Evolutionary conservation across 2,329 filamentous ascomycete species (phyloP), one percentile per base, ranked within the genome.

Genomic region (Alternaria gansuensis): DNA sequence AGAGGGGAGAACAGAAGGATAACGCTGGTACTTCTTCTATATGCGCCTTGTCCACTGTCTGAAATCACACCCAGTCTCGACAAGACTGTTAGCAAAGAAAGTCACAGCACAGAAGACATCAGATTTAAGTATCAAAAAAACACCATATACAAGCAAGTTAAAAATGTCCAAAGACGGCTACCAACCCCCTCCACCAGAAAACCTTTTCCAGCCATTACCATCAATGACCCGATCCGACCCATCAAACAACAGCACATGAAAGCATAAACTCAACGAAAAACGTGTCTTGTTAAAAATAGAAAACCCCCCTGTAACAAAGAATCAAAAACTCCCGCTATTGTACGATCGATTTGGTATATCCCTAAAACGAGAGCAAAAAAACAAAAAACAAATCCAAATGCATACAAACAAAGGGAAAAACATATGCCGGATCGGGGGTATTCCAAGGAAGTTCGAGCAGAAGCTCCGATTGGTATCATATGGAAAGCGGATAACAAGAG

Each of bases 391-490:
- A 48, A 33, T 13, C 26, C 43, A 24, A 37, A 31, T 39, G 41
- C 41, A 37, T 13, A 28, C 23, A n/a, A 17, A 28, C 44, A 62
- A 58, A 48, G 40, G 59, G 50, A 57, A 26, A 33, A 31, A 28
- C 8, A 29, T 51, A 49, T 53, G 57, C 52, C 52, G 21, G 40
- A 51, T 59, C 52, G 28, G 57, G 57, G 57, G 57, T 59, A 59
- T 59, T 40, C 57, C 45, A 54, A 48, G 29, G 56, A 55, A 60
- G 59, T 57, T 58, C 57, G 59, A 61, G 62, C 64, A 54, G 62
- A 63, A 61, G 61, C 64, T 66, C 69, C 67, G 62, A 66, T 69
- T 65, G 70, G 70, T 72, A 73, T 73, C 70, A 69, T 71, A 65
- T 48, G 31, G 31, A 68, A 71, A 73, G 57, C 66, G 51, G 61